These are phyloP conservation scores for Neurospora tetraspora DNA, from an alignment of 495 filamentous ascomycete species.

Conservation along the genomic window DNA sequence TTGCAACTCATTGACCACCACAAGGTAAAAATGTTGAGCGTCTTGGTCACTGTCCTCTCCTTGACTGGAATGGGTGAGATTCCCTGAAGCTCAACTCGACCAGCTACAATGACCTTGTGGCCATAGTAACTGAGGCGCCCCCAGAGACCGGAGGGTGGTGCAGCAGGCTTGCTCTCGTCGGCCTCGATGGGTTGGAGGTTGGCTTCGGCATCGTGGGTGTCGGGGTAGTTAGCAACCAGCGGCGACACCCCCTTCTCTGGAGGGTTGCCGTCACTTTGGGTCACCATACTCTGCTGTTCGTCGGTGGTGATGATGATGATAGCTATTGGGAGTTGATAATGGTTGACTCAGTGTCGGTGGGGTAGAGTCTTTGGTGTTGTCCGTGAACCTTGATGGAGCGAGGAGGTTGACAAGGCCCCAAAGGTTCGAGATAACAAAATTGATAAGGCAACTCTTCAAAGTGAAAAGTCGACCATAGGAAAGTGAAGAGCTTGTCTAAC, in stretches of 20 bases:
- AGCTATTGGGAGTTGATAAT: neutral
- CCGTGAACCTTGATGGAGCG: neutral
- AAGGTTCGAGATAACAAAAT: neutral
- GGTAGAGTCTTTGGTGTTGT: neutral
- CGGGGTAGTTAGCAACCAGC: neutral
- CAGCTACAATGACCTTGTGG: conserved; percentile 1
- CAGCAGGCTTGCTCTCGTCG: neutral
- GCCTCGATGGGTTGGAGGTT: neutral
- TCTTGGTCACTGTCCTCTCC: conserved; percentile 37
- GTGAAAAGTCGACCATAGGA: neutral
- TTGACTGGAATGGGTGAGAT: conserved; percentile 42
- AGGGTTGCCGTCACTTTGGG: neutral
- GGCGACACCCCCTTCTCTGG: neutral
- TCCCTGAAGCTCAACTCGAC: conserved; percentile 36
- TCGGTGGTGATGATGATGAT: neutral
- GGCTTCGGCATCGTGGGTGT: neutral
- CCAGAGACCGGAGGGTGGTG: neutral
- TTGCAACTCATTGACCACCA: conserved; percentile 36
- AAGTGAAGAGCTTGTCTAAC: neutral
- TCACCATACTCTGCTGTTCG: neutral
- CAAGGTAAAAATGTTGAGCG: conserved; percentile 37
- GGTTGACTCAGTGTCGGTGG: neutral
- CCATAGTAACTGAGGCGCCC: neutral
- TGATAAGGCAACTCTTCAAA: neutral
- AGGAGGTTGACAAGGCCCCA: neutral